Percentiles rank a stretch among this genome's conserved stretches.
Conservation (phyloP, 2,329 filamentous ascomycete genomes). For the Teratosphaeria viscida region DNA sequence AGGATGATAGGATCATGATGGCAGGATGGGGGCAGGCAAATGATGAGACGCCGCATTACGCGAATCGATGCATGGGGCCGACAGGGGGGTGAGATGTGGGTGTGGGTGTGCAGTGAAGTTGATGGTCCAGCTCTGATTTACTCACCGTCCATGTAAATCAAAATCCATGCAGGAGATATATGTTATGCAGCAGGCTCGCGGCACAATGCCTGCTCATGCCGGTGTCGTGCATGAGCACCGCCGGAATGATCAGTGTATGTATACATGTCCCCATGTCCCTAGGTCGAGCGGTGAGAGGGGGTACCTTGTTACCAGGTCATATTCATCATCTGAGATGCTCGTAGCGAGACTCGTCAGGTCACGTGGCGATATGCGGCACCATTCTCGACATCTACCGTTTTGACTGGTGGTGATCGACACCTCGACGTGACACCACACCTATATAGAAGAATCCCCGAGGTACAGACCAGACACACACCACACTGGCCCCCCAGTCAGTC, state of each 20-base stretch:
- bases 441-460: too few relatives aligned
- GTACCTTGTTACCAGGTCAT: not conserved
- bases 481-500: not conserved
- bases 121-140: too few relatives aligned
- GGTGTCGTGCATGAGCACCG: not conserved
- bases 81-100: not conserved
- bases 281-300: not conserved
- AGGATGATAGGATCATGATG: not conserved
- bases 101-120: not conserved
- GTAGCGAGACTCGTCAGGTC: too few relatives aligned
- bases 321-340: too few relatives aligned
- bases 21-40: too few relatives aligned
- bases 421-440: not conserved
- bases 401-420: too few relatives aligned
- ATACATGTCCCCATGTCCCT: not conserved
- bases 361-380: too few relatives aligned
- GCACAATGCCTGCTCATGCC: not conserved
- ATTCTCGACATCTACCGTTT: too few relatives aligned
- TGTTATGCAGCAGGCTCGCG: not conserved
- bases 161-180: not conserved
- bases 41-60: too few relatives aligned
- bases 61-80: conserved; percentile 1
- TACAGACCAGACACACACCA: not conserved
- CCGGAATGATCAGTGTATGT: not conserved
- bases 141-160: too few relatives aligned